Evolutionary conservation across 1,284 basidiomycete species (phyloP).

Genomic region (Ganoderma meredithae): DNA sequence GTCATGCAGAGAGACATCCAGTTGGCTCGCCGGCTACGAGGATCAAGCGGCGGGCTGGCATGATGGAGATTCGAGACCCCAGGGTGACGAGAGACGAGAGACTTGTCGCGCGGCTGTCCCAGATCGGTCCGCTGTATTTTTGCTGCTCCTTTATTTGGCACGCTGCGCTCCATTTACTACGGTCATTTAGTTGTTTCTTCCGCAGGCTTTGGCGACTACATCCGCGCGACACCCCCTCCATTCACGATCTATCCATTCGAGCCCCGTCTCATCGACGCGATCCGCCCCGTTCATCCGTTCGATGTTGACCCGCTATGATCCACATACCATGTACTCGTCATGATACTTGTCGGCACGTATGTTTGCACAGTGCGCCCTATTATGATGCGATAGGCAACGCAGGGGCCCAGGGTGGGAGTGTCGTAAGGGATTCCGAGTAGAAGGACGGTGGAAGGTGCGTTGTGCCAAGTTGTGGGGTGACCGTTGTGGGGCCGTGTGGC

Average conservation of each 20-base stretch:
- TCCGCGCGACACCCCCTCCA: conserved; percentile 30
- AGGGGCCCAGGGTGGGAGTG: not conserved
- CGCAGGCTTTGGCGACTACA: conserved; percentile 16
- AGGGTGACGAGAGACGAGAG: not conserved
- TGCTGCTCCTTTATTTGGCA: conserved; percentile 13
- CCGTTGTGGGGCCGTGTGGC: not conserved
- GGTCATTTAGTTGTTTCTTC: conserved; percentile 14
- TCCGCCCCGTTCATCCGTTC: not conserved
- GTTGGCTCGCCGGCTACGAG: conserved; percentile 93
- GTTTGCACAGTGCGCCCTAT: conserved; percentile 16
- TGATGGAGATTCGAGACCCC: conserved; percentile 17
- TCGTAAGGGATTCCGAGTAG: not conserved
- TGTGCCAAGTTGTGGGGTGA: not conserved
- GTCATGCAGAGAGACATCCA: conserved; percentile 99
- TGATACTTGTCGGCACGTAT: conserved; percentile 16
- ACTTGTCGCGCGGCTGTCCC: not conserved
- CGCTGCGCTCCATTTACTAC: conserved; percentile 9
- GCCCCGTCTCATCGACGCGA: not conserved
- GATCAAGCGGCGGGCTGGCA: conserved; percentile 68
- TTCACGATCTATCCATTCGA: conserved; percentile 12
- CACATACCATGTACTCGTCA: conserved; percentile 18
- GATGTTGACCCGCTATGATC: not conserved
- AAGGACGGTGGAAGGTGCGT: not conserved
- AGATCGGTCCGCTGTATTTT: conserved; percentile 5
- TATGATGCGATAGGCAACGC: conserved; percentile 16